Evolutionary conservation across 1,139 yeast species (phyloP).

Genomic region (Debaryomyces udenii): DNA sequence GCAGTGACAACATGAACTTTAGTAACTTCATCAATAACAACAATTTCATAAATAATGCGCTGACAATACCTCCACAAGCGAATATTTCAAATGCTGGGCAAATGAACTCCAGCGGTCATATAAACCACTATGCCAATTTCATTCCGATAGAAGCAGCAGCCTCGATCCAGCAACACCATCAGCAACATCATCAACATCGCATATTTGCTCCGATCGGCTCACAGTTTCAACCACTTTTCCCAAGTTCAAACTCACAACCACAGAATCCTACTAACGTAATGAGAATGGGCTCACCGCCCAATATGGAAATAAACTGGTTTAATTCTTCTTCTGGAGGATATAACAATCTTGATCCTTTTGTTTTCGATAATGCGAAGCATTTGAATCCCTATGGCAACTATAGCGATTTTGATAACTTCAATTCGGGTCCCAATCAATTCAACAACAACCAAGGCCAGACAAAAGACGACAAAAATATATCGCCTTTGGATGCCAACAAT

Average conservation of each 20-base stretch:
- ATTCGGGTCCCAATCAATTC: not conserved
- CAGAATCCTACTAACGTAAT: constrained; percentile 10
- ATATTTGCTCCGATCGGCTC: constrained; percentile 13
- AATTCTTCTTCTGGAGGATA: not conserved
- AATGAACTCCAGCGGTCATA: constrained; percentile 12
- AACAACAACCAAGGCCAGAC: not conserved
- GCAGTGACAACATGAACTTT: constrained; percentile 12
- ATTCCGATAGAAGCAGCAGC: constrained; percentile 22
- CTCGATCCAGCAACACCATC: constrained; percentile 12
- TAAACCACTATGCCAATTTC: constrained; percentile 22
- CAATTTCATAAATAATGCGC: constrained; percentile 6
- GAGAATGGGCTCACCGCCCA: constrained; percentile 6
- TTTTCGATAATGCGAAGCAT: constrained; percentile 1
- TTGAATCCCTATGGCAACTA: not conserved
- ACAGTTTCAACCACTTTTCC: constrained; percentile 13
- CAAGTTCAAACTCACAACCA: constrained; percentile 14
- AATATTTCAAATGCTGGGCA: constrained; percentile 1
- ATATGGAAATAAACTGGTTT: constrained; percentile 5
- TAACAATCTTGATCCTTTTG: not conserved
- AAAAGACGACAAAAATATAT: not conserved
- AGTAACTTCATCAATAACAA: constrained; percentile 6
- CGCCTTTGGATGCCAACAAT: not conserved
- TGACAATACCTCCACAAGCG: constrained; percentile 1
- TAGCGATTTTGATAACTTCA: constrained; percentile 3
- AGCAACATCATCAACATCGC: constrained; percentile 17